Conservation (phyloP, 352 stramenopile species). For the Phytophthora megakarya region DNA sequence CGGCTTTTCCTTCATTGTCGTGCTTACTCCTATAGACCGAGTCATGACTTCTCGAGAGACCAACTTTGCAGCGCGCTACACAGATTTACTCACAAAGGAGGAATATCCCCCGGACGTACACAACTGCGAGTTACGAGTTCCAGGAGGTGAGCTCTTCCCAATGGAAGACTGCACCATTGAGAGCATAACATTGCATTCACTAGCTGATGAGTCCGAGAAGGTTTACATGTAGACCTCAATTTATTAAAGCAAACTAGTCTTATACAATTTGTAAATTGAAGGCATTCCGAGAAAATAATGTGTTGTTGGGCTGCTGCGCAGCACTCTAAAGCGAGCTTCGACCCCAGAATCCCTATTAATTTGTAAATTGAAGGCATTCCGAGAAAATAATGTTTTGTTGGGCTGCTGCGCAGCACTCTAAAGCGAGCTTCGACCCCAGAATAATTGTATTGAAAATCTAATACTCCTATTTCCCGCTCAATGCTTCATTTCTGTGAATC, state of each 20-base stretch:
- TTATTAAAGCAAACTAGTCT: neutral
- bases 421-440: too few species aligned
- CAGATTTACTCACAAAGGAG: slow-evolving; percentile 40
- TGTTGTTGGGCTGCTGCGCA: too few species aligned
- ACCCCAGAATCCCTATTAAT: too few species aligned
- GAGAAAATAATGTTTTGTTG: too few species aligned
- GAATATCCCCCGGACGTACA: slow-evolving; percentile 47
- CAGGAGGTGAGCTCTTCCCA: slow-evolving; percentile 24
- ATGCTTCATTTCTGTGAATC: too few species aligned
- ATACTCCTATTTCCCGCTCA: too few species aligned
- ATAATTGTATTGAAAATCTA: too few species aligned
- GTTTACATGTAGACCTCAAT: slow-evolving; percentile 14
- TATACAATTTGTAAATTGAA: neutral
- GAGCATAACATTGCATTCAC: slow-evolving; percentile 37
- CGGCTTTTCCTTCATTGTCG: slow-evolving; percentile 27
- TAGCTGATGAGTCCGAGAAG: slow-evolving; percentile 26
- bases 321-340: too few species aligned
- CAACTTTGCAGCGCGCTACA: slow-evolving; percentile 41
- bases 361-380: too few species aligned
- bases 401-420: too few species aligned
- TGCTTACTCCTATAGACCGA: slow-evolving; percentile 40
- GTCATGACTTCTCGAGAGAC: slow-evolving; percentile 34
- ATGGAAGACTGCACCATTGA: slow-evolving; percentile 55
- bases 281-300: too few species aligned
- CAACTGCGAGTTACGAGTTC: slow-evolving; percentile 33